phyloP scores from a whole-genome alignment of 148 eudicot species.

The Agrostemma githago region DNA sequence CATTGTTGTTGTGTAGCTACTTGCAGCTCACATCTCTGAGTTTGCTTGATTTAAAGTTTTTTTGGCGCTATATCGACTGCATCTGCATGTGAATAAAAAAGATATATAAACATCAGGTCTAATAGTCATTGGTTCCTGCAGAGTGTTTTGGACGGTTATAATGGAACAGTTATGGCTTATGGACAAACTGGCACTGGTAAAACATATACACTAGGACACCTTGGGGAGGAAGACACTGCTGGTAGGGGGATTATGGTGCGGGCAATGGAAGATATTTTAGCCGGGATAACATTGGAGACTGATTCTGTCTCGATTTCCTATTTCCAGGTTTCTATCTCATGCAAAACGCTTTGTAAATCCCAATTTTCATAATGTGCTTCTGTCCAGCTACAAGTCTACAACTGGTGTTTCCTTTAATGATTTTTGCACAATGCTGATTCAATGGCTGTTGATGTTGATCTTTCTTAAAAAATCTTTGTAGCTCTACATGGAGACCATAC shows the following conservation, averaged over 20 bases:
- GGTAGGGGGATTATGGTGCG: conserved; percentile 96
- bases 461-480: conserved; percentile 26
- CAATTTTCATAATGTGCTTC: background rate
- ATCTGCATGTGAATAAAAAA: background rate
- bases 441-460: background rate
- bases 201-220: conserved; percentile 80
- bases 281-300: conserved; percentile 54
- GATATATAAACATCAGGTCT: background rate
- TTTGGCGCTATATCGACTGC: too few species aligned
- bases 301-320: conserved; percentile 68
- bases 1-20: background rate
- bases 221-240: conserved; percentile 82
- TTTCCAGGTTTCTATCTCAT: conserved; percentile 54
- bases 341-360: background rate
- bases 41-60: too few species aligned
- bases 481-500: conserved; percentile 95
- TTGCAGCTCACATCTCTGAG: background rate
- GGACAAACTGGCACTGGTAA: conserved; percentile 97
- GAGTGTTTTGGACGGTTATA: conserved; percentile 93
- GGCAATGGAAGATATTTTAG: conserved; percentile 86
- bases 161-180: conserved; percentile 92
- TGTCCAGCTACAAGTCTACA: conserved; percentile 13
- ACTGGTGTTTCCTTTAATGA: background rate
- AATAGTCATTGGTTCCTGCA: conserved; percentile 28
- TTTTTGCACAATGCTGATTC: conserved; percentile 1